phyloP scores from a whole-genome alignment of 2,329 filamentous ascomycete genomes.

The Penicillium brevicompactum region DNA sequence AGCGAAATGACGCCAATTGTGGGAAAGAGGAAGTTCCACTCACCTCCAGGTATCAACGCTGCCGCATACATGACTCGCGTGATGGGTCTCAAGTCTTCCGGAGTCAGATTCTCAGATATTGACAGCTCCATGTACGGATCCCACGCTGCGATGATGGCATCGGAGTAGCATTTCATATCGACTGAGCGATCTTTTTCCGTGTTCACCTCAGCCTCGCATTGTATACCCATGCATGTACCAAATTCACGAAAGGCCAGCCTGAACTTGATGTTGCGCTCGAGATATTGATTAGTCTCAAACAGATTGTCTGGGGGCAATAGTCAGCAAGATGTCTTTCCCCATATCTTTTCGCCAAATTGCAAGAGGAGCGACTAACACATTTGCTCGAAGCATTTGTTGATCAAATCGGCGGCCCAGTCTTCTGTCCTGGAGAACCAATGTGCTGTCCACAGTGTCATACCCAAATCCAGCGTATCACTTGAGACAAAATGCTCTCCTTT shows the following conservation, averaged over 20 bases:
- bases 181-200: slow-evolving; percentile 37
- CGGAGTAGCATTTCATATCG: slow-evolving; percentile 34
- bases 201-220: slow-evolving; percentile 40
- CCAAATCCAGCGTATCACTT: slow-evolving; percentile 57
- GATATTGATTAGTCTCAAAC: slow-evolving; percentile 38
- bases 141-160: slow-evolving; percentile 41
- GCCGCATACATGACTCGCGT: slow-evolving; percentile 61
- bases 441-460: slow-evolving; percentile 61
- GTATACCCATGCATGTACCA: slow-evolving; percentile 54
- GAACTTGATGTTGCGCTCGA: slow-evolving; percentile 35
- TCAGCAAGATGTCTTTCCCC: slow-evolving; percentile 1
- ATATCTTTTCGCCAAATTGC: neutral
- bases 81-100: slow-evolving; percentile 55
- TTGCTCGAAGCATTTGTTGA: slow-evolving; percentile 37
- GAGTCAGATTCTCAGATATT: slow-evolving; percentile 33
- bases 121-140: slow-evolving; percentile 42
- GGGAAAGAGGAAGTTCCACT: slow-evolving; percentile 29
- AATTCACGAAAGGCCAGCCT: slow-evolving; percentile 59
- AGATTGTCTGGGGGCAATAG: slow-evolving; percentile 31
- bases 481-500: slow-evolving; percentile 50
- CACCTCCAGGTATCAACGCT: slow-evolving; percentile 58
- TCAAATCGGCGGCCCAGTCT: slow-evolving; percentile 52
- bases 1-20: neutral
- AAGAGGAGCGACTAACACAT: slow-evolving; percentile 31
- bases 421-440: slow-evolving; percentile 52